phyloP scores from a whole-genome alignment of 2,329 filamentous ascomycete genomes.

The Fusarium sp. region DNA sequence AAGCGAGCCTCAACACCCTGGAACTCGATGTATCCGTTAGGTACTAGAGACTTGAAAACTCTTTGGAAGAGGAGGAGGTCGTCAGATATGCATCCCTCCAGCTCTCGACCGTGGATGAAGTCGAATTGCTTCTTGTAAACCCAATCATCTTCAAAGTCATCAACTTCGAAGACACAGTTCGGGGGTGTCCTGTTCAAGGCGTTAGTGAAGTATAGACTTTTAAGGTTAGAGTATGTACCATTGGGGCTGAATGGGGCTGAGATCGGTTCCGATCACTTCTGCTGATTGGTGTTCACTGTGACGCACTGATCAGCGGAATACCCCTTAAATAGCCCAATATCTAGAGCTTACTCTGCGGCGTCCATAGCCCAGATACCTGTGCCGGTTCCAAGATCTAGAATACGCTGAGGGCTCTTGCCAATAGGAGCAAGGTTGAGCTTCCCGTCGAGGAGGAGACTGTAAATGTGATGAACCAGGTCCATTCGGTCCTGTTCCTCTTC shows the following conservation, averaged over 20 bases:
- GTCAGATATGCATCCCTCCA: slow-evolving; percentile 31
- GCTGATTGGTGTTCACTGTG: slow-evolving; percentile 28
- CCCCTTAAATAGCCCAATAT: background rate
- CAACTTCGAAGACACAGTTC: slow-evolving; percentile 33
- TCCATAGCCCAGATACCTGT: slow-evolving; percentile 32
- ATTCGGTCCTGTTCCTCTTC: slow-evolving; percentile 31
- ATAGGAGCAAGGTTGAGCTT: slow-evolving; percentile 28
- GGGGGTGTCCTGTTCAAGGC: slow-evolving; percentile 11
- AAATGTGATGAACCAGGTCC: slow-evolving; percentile 34
- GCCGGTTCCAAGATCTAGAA: slow-evolving; percentile 19
- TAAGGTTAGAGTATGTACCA: slow-evolving; percentile 3
- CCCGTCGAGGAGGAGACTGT: slow-evolving; percentile 16
- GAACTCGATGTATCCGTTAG: slow-evolving; percentile 23
- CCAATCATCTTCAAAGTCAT: slow-evolving; percentile 33
- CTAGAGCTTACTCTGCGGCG: slow-evolving; percentile 21
- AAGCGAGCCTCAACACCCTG: slow-evolving; percentile 25
- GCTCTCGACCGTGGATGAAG: slow-evolving; percentile 33
- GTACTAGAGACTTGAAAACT: slow-evolving; percentile 15
- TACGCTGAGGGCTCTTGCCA: slow-evolving; percentile 5
- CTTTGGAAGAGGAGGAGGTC: slow-evolving; percentile 24
- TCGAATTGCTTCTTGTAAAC: slow-evolving; percentile 31
- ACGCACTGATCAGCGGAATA: background rate
- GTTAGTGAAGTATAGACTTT: background rate
- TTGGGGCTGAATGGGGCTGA: slow-evolving; percentile 34
- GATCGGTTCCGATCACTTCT: slow-evolving; percentile 33